Conservation (phyloP, 768 basidiomycete species). For the Psilocybe subaeruginosa region DNA sequence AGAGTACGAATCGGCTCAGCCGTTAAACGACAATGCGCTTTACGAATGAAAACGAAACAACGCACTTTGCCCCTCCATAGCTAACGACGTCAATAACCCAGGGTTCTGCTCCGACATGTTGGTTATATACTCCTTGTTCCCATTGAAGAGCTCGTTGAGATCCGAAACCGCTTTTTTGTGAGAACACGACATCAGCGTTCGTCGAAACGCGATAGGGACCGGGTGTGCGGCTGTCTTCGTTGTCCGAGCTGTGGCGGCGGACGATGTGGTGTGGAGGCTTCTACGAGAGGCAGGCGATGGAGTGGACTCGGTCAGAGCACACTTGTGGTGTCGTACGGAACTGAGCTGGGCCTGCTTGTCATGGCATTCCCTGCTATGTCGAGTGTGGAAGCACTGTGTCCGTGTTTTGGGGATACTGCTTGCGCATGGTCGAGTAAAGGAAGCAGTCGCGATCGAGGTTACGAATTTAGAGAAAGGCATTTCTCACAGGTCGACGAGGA, state of each 20-base stretch:
- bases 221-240: neutral
- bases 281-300: neutral
- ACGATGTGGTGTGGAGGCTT: neutral
- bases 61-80: too few species aligned
- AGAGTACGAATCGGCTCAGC: too few species aligned
- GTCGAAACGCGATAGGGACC: neutral
- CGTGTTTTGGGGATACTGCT: neutral
- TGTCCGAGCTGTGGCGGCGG: neutral
- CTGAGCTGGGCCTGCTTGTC: too few species aligned
- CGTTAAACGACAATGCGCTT: too few species aligned
- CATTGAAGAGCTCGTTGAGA: constrained; percentile 21
- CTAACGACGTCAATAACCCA: too few species aligned
- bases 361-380: neutral
- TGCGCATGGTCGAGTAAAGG: neutral
- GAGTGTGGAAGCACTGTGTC: neutral
- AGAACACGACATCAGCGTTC: constrained; percentile 4
- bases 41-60: too few species aligned
- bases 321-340: too few species aligned
- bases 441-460: neutral
- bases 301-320: neutral
- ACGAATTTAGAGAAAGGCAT: neutral
- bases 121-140: constrained; percentile 25
- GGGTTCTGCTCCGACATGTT: constrained; percentile 18
- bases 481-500: too few species aligned
- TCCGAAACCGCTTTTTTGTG: constrained; percentile 7